Base-by-base conservation (phyloP, 805 yeast species). In the Wickerhamiella occidentalis region DNA sequence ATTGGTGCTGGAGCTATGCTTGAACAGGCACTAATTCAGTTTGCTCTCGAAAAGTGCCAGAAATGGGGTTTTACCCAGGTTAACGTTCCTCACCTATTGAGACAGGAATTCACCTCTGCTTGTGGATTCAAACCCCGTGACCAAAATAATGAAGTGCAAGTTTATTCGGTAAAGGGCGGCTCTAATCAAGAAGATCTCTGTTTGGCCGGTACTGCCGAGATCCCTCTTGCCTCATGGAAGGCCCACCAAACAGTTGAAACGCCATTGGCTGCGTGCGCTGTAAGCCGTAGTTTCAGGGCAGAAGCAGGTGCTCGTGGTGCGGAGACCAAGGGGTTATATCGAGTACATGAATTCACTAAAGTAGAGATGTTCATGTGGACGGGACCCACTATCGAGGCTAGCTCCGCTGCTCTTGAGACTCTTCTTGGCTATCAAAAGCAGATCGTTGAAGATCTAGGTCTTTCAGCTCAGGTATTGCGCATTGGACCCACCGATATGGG, bases 301-400 rank as follows among this genome's bases (percentile, higher is more conserved):
- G 98, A 92, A 62, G 98, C 98, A 0, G 98, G 97, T 2, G 92
- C 97, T 1, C 75, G 95, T 50, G 98, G 98, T 1, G 77, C 77
- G 55, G 96, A 86, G 56, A 86, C 96, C 0, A 79, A 81, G 57
- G 98, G 98, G 0, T 69, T 92, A 1, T 92, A 92, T 58, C 70
- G 98, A 40, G 96, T 92, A 21, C 98, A 92, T 62, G 98, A 92
- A 66, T 92, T 92, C 64, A 85, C 94, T 9, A 92, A 92, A 63
- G 95, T 92, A 1, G 98, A 92, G 62, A 66, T 92, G 48, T 92
- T 90, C 59, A 80, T 80, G 52, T 80, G 92, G 95, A 64, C 75
- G 3, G 49, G 53, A 15, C 58, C 59, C 1, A 46, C 50, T 9
- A 21, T 30, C 11, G 50, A 40, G 12, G 67, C 71, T 0, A 72